Conservation (phyloP, 768 basidiomycete genomes). For the Hygrocybe punicea region DNA sequence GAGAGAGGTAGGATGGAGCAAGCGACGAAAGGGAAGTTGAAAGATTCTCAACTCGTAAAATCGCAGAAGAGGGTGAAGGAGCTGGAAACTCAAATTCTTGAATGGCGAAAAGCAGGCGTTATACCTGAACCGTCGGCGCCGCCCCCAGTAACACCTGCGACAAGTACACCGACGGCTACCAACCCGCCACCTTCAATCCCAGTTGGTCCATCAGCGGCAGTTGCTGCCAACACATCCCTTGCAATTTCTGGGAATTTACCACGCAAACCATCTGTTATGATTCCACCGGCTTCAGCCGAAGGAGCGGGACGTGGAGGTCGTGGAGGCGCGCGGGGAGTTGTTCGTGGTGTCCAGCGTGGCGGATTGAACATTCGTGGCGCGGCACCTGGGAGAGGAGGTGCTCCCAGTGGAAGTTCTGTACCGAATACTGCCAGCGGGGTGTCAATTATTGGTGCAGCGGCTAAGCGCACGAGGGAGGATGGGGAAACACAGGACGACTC, state of each 20-base stretch:
- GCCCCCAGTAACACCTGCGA: constrained; percentile 25
- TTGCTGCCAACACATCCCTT: constrained; percentile 9
- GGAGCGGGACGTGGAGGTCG: constrained; percentile 10
- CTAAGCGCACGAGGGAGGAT: constrained; percentile 63
- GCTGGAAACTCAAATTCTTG: constrained; percentile 59
- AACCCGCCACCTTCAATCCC: constrained; percentile 11
- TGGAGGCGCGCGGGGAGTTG: constrained; percentile 3
- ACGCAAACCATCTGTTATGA: constrained; percentile 16
- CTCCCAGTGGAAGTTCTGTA: constrained; percentile 18
- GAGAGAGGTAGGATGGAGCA: constrained; percentile 69
- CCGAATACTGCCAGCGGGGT: constrained; percentile 41
- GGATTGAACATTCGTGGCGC: constrained; percentile 33
- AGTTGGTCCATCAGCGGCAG: constrained; percentile 15
- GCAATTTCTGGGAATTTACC: constrained; percentile 13
- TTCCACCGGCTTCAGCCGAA: constrained; percentile 8
- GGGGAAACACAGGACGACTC: constrained; percentile 49
- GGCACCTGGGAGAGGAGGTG: constrained; percentile 35
- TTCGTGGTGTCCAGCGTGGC: constrained; percentile 27
- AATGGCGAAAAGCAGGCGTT: constrained; percentile 51
- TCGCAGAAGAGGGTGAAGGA: constrained; percentile 63
- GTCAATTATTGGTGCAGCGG: constrained; percentile 62
- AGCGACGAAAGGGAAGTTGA: constrained; percentile 58
- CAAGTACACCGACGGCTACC: constrained; percentile 20
- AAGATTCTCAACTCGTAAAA: constrained; percentile 65
- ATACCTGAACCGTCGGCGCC: constrained; percentile 35